Percentiles rank a stretch among this genome's conserved stretches.
phyloP scores from a whole-genome alignment of 306 rosid genomes.

The Pachyrhizus erosus region DNA sequence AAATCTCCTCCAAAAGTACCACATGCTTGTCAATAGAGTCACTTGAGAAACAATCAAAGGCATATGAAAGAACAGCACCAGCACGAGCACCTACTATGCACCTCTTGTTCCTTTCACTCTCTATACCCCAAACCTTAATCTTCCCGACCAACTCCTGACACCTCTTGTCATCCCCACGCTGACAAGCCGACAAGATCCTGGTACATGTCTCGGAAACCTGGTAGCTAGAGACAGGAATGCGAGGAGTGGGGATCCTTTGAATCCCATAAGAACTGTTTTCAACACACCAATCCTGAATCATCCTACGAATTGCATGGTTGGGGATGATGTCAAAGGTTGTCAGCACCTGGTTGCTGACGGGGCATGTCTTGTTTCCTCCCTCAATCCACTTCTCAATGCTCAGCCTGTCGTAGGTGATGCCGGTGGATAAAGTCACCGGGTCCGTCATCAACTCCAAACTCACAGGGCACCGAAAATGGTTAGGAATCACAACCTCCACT shows the following conservation, averaged over 20 bases:
- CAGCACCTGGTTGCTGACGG: slow-evolving; percentile 70
- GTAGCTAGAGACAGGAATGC: slow-evolving; percentile 51
- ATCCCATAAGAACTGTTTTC: slow-evolving; percentile 61
- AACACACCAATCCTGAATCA: slow-evolving; percentile 96
- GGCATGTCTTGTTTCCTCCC: slow-evolving; percentile 64
- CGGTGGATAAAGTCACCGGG: slow-evolving; percentile 78
- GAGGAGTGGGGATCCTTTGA: slow-evolving; percentile 79
- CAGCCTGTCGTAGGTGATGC: slow-evolving; percentile 80
- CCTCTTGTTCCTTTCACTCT: slow-evolving; percentile 73
- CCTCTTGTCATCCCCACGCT: slow-evolving; percentile 42
- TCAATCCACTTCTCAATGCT: slow-evolving; percentile 89
- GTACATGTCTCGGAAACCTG: slow-evolving; percentile 54
- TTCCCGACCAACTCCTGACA: slow-evolving; percentile 62
- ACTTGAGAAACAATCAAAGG: slow-evolving; percentile 59
- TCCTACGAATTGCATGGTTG: slow-evolving; percentile 66
- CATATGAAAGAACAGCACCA: slow-evolving; percentile 43
- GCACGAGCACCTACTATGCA: slow-evolving; percentile 45
- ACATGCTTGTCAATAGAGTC: slow-evolving; percentile 45
- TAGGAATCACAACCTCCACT: slow-evolving; percentile 62
- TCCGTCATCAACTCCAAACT: slow-evolving; percentile 81
- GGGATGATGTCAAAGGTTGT: slow-evolving; percentile 64
- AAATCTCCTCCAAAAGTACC: slow-evolving; percentile 58
- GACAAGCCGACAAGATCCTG: slow-evolving; percentile 42
- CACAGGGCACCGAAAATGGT: slow-evolving; percentile 75
- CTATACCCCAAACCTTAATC: slow-evolving; percentile 70